phyloP scores from a whole-genome alignment of 1,284 basidiomycete species.

The Bondarzewia mesenterica region DNA sequence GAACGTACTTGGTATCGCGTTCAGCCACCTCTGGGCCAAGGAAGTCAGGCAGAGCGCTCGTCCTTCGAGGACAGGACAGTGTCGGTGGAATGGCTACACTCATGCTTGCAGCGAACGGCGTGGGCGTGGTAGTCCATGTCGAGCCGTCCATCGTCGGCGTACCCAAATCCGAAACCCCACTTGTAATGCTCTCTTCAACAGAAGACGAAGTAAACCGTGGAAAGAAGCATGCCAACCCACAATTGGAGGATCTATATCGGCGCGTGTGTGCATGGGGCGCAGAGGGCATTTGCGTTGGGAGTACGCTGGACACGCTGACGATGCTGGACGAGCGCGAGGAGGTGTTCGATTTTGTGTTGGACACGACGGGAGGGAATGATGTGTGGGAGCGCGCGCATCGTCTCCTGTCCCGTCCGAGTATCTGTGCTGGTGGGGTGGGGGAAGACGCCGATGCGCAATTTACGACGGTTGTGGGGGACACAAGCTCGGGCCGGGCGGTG shows the following conservation, averaged over 20 bases:
- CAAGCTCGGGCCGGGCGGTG: conserved; percentile 42
- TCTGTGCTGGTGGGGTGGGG: conserved; percentile 11
- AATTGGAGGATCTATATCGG: conserved; percentile 37
- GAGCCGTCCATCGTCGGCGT: conserved; percentile 9
- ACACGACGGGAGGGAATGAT: conserved; percentile 70
- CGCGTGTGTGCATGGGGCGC: conserved; percentile 55
- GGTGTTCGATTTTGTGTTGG: conserved; percentile 71
- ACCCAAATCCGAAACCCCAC: conserved; percentile 1
- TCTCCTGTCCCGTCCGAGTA: conserved; percentile 37
- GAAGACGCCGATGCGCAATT: conserved; percentile 43
- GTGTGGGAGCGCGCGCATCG: conserved; percentile 66
- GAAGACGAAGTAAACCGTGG: conserved; percentile 5
- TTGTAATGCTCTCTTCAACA: conserved; percentile 3
- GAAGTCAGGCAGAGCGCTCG: conserved; percentile 32
- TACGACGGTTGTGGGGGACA: conserved; percentile 69
- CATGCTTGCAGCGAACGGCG: conserved; percentile 56
- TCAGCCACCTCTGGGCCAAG: conserved; percentile 6
- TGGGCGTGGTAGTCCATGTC: conserved; percentile 64
- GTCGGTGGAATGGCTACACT: conserved; percentile 70
- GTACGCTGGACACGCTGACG: conserved; percentile 46
- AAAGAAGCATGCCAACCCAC: not conserved
- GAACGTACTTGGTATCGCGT: conserved; percentile 33
- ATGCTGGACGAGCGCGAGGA: conserved; percentile 32
- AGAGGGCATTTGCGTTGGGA: conserved; percentile 57
- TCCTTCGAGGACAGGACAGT: conserved; percentile 73